These are phyloP conservation scores for Didymella sp. DNA, from an alignment of 2,329 filamentous ascomycete genomes.

Conservation along the genomic window DNA sequence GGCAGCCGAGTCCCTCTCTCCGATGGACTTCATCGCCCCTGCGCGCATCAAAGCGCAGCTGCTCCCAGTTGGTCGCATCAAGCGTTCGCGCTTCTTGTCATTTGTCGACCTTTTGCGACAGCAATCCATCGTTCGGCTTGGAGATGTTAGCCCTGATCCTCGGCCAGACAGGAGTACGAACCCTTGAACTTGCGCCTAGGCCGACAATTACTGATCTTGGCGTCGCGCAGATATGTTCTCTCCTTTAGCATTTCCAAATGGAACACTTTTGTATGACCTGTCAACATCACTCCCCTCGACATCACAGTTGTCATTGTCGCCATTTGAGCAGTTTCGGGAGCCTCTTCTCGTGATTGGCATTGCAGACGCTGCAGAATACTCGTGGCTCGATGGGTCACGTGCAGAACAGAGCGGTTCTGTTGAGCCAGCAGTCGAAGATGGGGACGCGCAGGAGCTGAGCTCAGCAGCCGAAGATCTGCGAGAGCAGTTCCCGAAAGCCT, in stretches of 20 bases:
- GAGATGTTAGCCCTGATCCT: conserved; percentile 84
- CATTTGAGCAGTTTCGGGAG: conserved; percentile 90
- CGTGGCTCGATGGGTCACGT: conserved; percentile 54
- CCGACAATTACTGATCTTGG: conserved; percentile 43
- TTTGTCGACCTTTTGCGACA: conserved; percentile 80
- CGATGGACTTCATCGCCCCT: conserved; percentile 71
- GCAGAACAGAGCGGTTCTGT: conserved; percentile 22
- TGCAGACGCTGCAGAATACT: conserved; percentile 75
- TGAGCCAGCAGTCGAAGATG: conserved; percentile 24
- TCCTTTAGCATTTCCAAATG: conserved; percentile 83
- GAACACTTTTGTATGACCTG: conserved; percentile 87
- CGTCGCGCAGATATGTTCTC: conserved; percentile 82
- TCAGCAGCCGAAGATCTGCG: conserved; percentile 74
- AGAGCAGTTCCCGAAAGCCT: conserved; percentile 75
- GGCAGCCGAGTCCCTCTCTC: conserved; percentile 87
- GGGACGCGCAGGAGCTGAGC: conserved; percentile 49
- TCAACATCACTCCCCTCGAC: conserved; percentile 79
- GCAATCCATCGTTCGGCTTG: conserved; percentile 82
- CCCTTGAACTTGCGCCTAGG: conserved; percentile 30
- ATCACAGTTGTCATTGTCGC: conserved; percentile 79
- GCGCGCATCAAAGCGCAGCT: conserved; percentile 89
- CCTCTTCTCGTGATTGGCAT: conserved; percentile 83
- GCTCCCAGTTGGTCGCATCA: conserved; percentile 86
- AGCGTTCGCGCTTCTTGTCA: conserved; percentile 76
- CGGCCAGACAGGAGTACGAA: conserved; percentile 82